A percentile compares a stretch with the other conserved stretches of the same genome.
Evolutionary conservation across 2,329 filamentous ascomycete species (phyloP).

Genomic region (Alternaria sp.): DNA sequence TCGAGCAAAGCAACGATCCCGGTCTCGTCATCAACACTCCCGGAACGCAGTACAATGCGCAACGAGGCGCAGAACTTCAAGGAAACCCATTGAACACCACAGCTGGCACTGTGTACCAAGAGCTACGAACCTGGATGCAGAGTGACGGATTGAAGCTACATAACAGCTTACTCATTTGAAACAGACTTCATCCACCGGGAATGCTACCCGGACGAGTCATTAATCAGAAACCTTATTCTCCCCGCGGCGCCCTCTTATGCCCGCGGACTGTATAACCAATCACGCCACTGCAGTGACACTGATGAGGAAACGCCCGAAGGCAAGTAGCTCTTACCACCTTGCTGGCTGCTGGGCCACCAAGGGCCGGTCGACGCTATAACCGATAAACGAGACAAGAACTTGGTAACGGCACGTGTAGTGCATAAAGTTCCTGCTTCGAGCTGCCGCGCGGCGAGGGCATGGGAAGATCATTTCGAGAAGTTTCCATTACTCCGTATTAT

Average conservation of each 20-base stretch:
- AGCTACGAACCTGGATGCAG: constrained; percentile 26
- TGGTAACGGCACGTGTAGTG: background rate
- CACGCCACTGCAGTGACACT: background rate
- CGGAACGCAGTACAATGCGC: background rate
- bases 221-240: background rate
- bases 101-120: constrained; percentile 16
- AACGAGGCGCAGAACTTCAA: background rate
- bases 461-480: background rate
- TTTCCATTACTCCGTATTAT: background rate
- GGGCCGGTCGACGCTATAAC: background rate
- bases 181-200: background rate
- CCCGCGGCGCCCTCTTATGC: background rate
- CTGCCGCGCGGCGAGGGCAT: background rate
- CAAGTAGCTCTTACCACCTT: background rate
- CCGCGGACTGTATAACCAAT: background rate
- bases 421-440: background rate
- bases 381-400: background rate
- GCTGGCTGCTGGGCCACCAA: background rate
- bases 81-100: background rate
- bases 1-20: background rate
- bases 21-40: background rate
- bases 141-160: constrained; percentile 19
- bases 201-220: background rate
- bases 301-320: background rate
- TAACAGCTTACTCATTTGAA: constrained; percentile 21